These are phyloP conservation scores for Aspergillus asperescens DNA, from an alignment of 495 filamentous ascomycete genomes.

Conservation along the genomic window DNA sequence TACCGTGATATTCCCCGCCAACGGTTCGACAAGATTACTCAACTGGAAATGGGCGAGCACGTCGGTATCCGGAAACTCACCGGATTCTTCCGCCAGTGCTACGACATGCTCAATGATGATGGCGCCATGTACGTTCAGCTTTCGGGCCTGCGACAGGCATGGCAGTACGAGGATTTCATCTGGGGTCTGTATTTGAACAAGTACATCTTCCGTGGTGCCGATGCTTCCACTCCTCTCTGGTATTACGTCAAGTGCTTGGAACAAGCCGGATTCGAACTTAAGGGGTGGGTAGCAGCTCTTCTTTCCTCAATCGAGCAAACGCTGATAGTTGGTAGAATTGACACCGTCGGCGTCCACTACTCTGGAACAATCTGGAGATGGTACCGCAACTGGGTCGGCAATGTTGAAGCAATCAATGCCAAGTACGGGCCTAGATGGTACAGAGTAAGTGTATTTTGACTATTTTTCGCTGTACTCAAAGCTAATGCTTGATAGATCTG, in stretches of 20 bases:
- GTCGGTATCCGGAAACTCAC: constrained; percentile 62
- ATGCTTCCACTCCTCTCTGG: constrained; percentile 62
- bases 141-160: constrained; percentile 61
- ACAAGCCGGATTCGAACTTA: constrained; percentile 57
- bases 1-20: constrained; percentile 62
- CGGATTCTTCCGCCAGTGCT: constrained; percentile 56
- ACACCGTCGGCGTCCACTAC: constrained; percentile 95
- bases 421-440: constrained; percentile 98
- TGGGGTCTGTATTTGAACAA: constrained; percentile 78
- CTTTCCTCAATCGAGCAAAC: not conserved
- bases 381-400: constrained; percentile 98
- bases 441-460: constrained; percentile 59
- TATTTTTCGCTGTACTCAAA: not conserved
- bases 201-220: constrained; percentile 68
- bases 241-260: constrained; percentile 61
- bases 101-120: constrained; percentile 66
- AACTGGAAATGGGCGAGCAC: constrained; percentile 70
- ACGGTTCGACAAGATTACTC: constrained; percentile 64
- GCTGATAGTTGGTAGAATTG: constrained; percentile 34
- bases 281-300: constrained; percentile 18
- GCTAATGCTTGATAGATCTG: constrained; percentile 61
- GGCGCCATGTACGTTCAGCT: constrained; percentile 69
- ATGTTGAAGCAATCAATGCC: constrained; percentile 86
- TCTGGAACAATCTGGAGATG: constrained; percentile 95
- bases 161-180: constrained; percentile 71